A percentile compares a stretch with the other conserved stretches of the same genome.
Conservation (phyloP, 73 alveolate species). For the Paramecium biaurelia region DNA sequence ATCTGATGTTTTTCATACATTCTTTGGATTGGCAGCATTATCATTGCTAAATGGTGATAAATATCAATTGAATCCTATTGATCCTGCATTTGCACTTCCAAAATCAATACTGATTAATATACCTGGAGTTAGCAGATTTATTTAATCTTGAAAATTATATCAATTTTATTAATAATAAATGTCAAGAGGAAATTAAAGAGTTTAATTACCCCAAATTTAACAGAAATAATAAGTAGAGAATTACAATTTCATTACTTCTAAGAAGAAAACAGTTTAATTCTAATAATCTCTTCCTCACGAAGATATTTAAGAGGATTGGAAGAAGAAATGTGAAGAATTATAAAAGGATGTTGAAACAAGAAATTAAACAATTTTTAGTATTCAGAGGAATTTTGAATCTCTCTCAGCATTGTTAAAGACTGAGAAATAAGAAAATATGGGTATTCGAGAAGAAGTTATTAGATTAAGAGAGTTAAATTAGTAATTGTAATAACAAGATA, state of each 20-base stretch:
- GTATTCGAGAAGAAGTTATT: background rate
- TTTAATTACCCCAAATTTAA: background rate
- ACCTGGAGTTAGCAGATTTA: background rate
- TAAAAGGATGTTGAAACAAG: conserved; percentile 4
- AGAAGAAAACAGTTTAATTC: background rate
- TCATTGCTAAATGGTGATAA: conserved; percentile 72
- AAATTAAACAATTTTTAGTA: conserved; percentile 14
- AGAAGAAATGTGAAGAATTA: conserved; percentile 41
- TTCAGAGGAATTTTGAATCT: conserved; percentile 41
- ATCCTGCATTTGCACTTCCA: conserved; percentile 93
- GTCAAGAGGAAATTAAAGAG: conserved; percentile 37
- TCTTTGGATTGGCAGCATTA: conserved; percentile 91
- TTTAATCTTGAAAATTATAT: background rate
- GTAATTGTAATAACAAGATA: background rate
- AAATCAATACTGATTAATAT: conserved; percentile 28
- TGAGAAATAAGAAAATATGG: conserved; percentile 24
- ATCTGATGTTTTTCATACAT: conserved; percentile 93
- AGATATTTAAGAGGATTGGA: conserved; percentile 24
- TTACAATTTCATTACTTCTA: background rate
- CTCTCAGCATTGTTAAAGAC: background rate
- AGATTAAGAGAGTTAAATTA: background rate
- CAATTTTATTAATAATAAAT: background rate
- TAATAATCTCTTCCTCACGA: background rate
- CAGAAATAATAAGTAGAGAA: background rate
- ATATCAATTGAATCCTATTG: conserved; percentile 70